Evolutionary conservation across 1,284 basidiomycete genomes (phyloP).

Genomic region (Ceratobasidium sp.): DNA sequence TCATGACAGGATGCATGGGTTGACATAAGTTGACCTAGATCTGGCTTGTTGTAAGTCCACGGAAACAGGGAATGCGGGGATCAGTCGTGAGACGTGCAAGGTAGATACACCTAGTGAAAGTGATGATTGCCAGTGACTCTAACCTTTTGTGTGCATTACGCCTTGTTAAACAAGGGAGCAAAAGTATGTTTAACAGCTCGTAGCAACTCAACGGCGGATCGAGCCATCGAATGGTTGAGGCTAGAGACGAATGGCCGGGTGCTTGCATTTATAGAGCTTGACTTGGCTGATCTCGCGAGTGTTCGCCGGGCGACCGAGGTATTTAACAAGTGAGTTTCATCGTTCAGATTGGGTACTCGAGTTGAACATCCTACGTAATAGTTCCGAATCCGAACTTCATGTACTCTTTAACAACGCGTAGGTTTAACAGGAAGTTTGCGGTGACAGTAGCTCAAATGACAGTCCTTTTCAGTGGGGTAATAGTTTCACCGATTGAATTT

Average conservation of each 20-base stretch:
- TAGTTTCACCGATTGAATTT: constrained; percentile 55
- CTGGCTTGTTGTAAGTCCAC: neutral
- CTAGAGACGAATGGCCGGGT: constrained; percentile 54
- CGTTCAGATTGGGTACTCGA: neutral
- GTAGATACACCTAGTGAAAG: neutral
- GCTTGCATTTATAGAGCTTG: constrained; percentile 62
- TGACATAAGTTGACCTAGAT: neutral
- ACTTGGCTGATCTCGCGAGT: constrained; percentile 63
- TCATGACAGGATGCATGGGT: constrained; percentile 38
- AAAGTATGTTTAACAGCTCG: constrained; percentile 55
- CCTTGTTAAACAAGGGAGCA: constrained; percentile 50
- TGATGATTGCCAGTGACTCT: neutral
- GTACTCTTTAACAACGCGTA: constrained; percentile 63
- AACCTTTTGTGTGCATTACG: constrained; percentile 22
- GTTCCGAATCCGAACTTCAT: constrained; percentile 58
- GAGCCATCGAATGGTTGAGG: constrained; percentile 48
- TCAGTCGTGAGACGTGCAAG: constrained; percentile 42
- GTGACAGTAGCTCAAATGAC: neutral
- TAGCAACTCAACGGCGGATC: constrained; percentile 48
- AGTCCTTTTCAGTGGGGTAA: constrained; percentile 61
- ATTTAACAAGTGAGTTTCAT: constrained; percentile 55
- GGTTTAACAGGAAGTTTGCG: constrained; percentile 40
- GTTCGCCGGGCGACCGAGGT: constrained; percentile 61
- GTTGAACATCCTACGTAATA: constrained; percentile 41
- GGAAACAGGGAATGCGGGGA: constrained; percentile 39